These are phyloP conservation scores for Trypanosoma lewisi DNA, from an alignment of 208 protist species.

Conservation along the genomic window DNA sequence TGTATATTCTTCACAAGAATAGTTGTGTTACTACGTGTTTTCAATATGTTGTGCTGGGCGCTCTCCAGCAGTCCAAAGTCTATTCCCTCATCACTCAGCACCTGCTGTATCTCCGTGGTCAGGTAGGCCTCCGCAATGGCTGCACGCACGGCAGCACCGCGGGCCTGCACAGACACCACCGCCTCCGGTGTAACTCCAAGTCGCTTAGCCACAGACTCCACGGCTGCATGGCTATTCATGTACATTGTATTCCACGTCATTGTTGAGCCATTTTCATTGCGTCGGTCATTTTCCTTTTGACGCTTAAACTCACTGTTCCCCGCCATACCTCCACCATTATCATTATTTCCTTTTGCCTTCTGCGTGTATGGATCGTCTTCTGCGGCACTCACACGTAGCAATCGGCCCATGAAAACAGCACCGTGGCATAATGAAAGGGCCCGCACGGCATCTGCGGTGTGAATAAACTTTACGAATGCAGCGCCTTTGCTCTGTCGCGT, in stretches of 20 bases:
- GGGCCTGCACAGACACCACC: slow-evolving; percentile 55
- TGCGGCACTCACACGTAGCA: slow-evolving; percentile 63
- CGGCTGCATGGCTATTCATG: slow-evolving; percentile 80
- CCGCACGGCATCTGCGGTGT: slow-evolving; percentile 80
- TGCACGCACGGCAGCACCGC: slow-evolving; percentile 87
- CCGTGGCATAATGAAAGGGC: slow-evolving; percentile 76
- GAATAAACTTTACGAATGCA: slow-evolving; percentile 90
- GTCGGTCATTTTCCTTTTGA: slow-evolving; percentile 38
- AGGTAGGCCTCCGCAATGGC: slow-evolving; percentile 86
- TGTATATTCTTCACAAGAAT: slow-evolving; percentile 84
- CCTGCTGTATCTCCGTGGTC: slow-evolving; percentile 69
- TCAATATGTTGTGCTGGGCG: slow-evolving; percentile 56
- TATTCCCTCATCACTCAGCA: slow-evolving; percentile 76
- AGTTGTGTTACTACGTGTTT: slow-evolving; percentile 75
- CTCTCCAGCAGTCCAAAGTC: slow-evolving; percentile 67
- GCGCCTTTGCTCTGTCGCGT: slow-evolving; percentile 92
- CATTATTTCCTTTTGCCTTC: slow-evolving; percentile 27
- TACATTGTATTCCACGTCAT: slow-evolving; percentile 79
- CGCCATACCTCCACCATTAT: slow-evolving; percentile 19
- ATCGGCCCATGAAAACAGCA: slow-evolving; percentile 89
- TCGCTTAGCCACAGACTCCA: slow-evolving; percentile 63
- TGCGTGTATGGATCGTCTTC: slow-evolving; percentile 77
- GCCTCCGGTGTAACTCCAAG: slow-evolving; percentile 58
- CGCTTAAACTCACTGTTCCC: slow-evolving; percentile 68
- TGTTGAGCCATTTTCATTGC: slow-evolving; percentile 22